Percentiles rank a stretch among this genome's conserved stretches.
These are phyloP conservation scores for Kwoniella sp. DNA, from an alignment of 768 basidiomycete species.

Conservation along the genomic window DNA sequence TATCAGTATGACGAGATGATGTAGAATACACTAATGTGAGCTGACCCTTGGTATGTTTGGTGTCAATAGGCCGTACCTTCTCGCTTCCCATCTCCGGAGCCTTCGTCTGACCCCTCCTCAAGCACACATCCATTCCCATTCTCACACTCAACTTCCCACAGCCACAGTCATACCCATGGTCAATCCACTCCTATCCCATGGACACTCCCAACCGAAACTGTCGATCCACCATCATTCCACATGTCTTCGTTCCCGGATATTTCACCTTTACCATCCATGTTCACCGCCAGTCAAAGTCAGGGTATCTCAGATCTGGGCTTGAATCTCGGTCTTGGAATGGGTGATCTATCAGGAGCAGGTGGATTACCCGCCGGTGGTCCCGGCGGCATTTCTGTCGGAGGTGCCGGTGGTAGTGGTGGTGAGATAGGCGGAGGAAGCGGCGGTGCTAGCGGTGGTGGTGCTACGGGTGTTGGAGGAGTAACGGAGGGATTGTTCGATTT, in stretches of 20 bases:
- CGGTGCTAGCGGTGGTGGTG: background rate
- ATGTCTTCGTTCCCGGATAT: conserved; percentile 14
- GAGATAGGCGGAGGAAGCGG: background rate
- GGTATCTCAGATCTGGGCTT: background rate
- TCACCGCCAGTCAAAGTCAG: background rate
- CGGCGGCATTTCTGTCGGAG: no score
- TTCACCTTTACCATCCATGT: background rate
- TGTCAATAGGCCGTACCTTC: conserved; percentile 48
- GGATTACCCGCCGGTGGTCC: background rate
- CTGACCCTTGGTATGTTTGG: no score
- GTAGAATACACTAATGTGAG: no score
- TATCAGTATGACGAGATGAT: no score
- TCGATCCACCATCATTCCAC: conserved; percentile 15
- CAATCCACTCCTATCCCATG: conserved; percentile 17
- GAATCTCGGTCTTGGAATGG: background rate
- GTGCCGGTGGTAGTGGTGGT: background rate
- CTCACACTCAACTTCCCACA: background rate
- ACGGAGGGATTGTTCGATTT: conserved; percentile 41
- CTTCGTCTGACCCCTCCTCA: conserved; percentile 13
- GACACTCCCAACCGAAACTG: conserved; percentile 19
- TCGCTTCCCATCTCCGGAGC: conserved; percentile 35
- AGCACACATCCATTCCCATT: conserved; percentile 1
- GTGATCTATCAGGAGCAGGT: background rate
- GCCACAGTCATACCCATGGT: background rate
- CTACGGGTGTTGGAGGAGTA: background rate